Base-by-base conservation (phyloP, 345 rosid species). In the Gossypium sturtianum region DNA sequence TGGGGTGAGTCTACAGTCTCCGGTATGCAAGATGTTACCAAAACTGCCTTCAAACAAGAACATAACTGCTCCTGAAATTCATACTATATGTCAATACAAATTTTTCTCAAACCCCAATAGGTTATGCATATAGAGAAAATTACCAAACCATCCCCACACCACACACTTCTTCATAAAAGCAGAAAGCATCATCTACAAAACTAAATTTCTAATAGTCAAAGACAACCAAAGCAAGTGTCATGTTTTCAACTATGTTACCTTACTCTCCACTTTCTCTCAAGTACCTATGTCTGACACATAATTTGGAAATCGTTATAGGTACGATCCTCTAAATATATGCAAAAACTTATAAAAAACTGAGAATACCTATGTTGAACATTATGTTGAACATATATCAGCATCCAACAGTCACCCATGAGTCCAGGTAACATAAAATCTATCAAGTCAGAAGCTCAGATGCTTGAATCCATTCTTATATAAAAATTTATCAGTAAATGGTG, bases 21-120 rank as follows among this genome's bases (percentile, higher is more conserved):
- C 97, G 22, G 97, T 87, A 85, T 92, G 97, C 81, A 92, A 87
- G 76, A 94, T 85, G 70, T 84, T 88, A 75, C 98, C 98, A 59
- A 92, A 94, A 74, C 72, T 76, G 22, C 98, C 97, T 84, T 92
- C 93, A 78, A 94, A 92, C 84, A 94, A 83, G 87, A 90, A 92
- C 97, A 89, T 92, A n/a, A 90, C 93, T 49, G 97, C 97, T 81
- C 98, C 98, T 90, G 91, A 77, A 76, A 80, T 85, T 83, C 71
- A 78, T 19, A 74, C 71, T 4, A 70, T 71, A 77, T 57, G 77
- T 86, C 78, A 81, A 79, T 76, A 73, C 41, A 29, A 66, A 25
- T 75, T 25, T 11, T 60, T 25, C 45, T 22, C 58, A 74, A 58
- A 66, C 61, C 45, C 80, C 48, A 38, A 51, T 57, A 61, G 49